Percentiles rank a stretch among this genome's conserved stretches.
phyloP scores from a whole-genome alignment of 2,329 filamentous ascomycete genomes.

The Trichophyton rubrum region DNA sequence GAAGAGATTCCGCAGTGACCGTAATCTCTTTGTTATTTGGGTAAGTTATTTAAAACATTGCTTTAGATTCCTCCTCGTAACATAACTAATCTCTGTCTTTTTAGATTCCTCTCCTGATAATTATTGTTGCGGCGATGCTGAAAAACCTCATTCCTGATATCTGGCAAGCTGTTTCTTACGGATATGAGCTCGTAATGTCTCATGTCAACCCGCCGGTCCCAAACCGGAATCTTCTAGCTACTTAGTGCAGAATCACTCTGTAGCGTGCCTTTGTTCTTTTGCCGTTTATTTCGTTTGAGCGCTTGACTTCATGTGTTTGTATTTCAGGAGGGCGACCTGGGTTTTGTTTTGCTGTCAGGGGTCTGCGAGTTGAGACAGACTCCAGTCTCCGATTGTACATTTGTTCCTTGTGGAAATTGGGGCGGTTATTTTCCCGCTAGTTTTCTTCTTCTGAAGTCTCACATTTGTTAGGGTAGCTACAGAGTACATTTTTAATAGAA shows the following conservation, averaged over 20 bases:
- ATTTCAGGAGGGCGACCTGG: slow-evolving; percentile 6
- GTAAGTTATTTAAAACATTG: slow-evolving; percentile 25
- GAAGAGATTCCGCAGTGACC: slow-evolving; percentile 38
- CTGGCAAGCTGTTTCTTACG: slow-evolving; percentile 28
- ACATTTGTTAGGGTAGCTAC: background rate
- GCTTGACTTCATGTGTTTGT: slow-evolving; percentile 12
- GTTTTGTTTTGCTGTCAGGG: slow-evolving; percentile 18
- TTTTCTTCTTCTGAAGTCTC: background rate
- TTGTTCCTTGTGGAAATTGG: slow-evolving; percentile 1
- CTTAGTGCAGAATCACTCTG: background rate
- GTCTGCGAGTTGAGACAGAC: slow-evolving; percentile 10
- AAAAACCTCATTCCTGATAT: slow-evolving; percentile 32
- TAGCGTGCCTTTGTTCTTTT: background rate
- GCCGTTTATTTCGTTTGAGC: slow-evolving; percentile 9
- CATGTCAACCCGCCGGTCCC: background rate
- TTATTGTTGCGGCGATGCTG: slow-evolving; percentile 35
- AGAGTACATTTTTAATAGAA: background rate
- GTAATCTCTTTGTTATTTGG: slow-evolving; percentile 44
- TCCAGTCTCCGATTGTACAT: background rate
- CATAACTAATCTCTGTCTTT: slow-evolving; percentile 9
- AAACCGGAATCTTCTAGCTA: background rate
- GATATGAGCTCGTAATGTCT: slow-evolving; percentile 27
- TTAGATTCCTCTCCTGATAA: slow-evolving; percentile 37
- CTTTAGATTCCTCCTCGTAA: background rate
- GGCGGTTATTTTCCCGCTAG: background rate